A percentile compares a stretch with the other conserved stretches of the same genome.
phyloP scores from a whole-genome alignment of 805 yeast genomes.

The Wickerhamiella occidentalis region DNA sequence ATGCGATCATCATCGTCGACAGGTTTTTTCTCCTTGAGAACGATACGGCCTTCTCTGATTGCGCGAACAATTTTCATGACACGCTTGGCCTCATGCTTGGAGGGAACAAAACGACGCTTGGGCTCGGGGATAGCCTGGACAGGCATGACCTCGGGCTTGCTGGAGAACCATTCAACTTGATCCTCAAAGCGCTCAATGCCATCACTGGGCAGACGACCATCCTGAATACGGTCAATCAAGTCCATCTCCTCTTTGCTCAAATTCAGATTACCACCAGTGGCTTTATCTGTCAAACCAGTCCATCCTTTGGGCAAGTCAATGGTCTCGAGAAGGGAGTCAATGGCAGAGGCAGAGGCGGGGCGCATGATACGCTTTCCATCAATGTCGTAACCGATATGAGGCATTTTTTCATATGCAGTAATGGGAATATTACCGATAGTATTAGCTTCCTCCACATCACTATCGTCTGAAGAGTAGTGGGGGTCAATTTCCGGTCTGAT shows the following conservation, averaged over 20 bases:
- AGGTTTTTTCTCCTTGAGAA: slow-evolving; percentile 54
- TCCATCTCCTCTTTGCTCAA: slow-evolving; percentile 80
- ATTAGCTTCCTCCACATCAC: slow-evolving; percentile 67
- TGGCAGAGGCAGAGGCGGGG: slow-evolving; percentile 93
- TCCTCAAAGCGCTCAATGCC: slow-evolving; percentile 82
- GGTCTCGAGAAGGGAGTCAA: slow-evolving; percentile 76
- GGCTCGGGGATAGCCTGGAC: slow-evolving; percentile 92
- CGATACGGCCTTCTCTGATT: slow-evolving; percentile 87
- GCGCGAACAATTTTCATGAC: slow-evolving; percentile 95
- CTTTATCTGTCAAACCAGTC: slow-evolving; percentile 90
- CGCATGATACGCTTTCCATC: slow-evolving; percentile 98
- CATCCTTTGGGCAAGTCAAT: slow-evolving; percentile 97
- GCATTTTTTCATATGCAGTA: slow-evolving; percentile 91
- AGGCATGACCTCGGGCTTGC: slow-evolving; percentile 77
- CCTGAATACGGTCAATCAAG: slow-evolving; percentile 72
- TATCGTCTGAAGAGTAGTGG: slow-evolving; percentile 87
- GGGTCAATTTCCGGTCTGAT: slow-evolving; percentile 88
- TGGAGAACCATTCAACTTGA: slow-evolving; percentile 89
- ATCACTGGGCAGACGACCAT: slow-evolving; percentile 73
- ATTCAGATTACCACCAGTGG: slow-evolving; percentile 76
- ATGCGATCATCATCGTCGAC: slow-evolving; percentile 39
- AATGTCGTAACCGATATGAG: slow-evolving; percentile 92
- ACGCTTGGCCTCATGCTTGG: slow-evolving; percentile 91
- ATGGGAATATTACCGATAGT: slow-evolving; percentile 91
- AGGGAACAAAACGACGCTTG: slow-evolving; percentile 90